Percentiles rank a stretch among this genome's conserved stretches.
Conservation (phyloP, 768 basidiomycete genomes). For the Kondoa subrosea region DNA sequence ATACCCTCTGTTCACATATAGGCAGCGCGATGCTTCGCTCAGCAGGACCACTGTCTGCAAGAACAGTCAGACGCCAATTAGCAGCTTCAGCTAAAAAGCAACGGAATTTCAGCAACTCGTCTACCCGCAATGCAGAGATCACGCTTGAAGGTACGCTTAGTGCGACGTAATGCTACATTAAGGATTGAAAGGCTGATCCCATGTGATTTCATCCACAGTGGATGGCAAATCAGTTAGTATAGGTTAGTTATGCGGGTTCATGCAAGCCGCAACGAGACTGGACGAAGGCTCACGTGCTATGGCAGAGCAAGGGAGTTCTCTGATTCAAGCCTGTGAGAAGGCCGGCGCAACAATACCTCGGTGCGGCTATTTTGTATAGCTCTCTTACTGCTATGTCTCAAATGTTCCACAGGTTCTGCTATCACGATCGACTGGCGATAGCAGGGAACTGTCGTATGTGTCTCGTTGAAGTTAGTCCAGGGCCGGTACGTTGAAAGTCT, state of each 20-base stretch:
- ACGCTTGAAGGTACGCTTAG: background rate
- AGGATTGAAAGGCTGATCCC: conserved; percentile 36
- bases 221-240: conserved; percentile 97
- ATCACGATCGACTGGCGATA: conserved; percentile 51
- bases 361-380: conserved; percentile 21
- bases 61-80: background rate
- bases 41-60: background rate
- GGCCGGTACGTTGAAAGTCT: conserved; percentile 14
- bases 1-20: background rate
- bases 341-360: conserved; percentile 30
- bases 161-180: background rate
- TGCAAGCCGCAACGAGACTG: too few relatives aligned
- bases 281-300: conserved; percentile 27
- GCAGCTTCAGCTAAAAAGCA: background rate
- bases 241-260: too few relatives aligned
- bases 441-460: conserved; percentile 99
- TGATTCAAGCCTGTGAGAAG: conserved; percentile 30
- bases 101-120: background rate
- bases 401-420: background rate
- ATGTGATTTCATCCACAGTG: too few relatives aligned
- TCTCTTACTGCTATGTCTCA: too few relatives aligned
- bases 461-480: conserved; percentile 68
- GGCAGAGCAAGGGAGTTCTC: conserved; percentile 58
- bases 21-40: background rate
- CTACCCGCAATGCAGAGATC: background rate